phyloP scores from a whole-genome alignment of 106 monocot species.

The Phalaenopsis equestris region DNA sequence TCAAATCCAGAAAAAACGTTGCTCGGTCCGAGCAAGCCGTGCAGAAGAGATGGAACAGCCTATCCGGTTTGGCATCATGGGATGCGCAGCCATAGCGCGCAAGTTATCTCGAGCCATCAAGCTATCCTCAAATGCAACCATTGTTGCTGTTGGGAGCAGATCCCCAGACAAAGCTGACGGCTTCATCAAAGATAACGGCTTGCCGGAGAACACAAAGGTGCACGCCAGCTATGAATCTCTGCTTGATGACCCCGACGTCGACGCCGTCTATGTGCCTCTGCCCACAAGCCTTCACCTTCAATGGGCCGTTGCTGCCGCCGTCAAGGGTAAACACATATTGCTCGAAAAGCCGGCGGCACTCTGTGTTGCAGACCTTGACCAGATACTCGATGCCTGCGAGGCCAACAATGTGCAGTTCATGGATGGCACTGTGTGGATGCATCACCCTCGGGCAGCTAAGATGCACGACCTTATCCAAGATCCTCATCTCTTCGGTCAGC shows the following conservation, averaged over 20 bases:
- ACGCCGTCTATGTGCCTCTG: conserved; percentile 63
- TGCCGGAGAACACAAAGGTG: conserved; percentile 17
- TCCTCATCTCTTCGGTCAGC: conserved; percentile 30
- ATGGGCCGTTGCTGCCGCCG: conserved; percentile 54
- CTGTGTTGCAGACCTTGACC: conserved; percentile 40
- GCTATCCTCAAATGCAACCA: neutral
- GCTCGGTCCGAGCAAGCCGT: no score
- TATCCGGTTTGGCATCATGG: conserved; percentile 6
- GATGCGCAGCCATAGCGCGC: conserved; percentile 1
- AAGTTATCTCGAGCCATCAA: neutral
- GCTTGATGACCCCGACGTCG: conserved; percentile 47
- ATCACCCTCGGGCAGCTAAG: conserved; percentile 38
- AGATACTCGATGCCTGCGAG: conserved; percentile 44
- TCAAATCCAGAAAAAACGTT: no score
- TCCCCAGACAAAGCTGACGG: neutral
- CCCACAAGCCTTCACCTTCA: conserved; percentile 68
- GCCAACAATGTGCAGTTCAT: conserved; percentile 42
- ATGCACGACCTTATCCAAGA: conserved; percentile 38
- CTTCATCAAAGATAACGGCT: neutral
- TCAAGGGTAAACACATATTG: conserved; percentile 54
- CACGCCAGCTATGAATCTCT: conserved; percentile 52
- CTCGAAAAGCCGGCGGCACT: conserved; percentile 4
- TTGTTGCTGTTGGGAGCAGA: neutral
- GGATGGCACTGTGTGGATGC: conserved; percentile 64
- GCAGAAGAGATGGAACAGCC: neutral